Conservation (phyloP, 2,329 filamentous ascomycete species). For the Fonsecaea monophora region DNA sequence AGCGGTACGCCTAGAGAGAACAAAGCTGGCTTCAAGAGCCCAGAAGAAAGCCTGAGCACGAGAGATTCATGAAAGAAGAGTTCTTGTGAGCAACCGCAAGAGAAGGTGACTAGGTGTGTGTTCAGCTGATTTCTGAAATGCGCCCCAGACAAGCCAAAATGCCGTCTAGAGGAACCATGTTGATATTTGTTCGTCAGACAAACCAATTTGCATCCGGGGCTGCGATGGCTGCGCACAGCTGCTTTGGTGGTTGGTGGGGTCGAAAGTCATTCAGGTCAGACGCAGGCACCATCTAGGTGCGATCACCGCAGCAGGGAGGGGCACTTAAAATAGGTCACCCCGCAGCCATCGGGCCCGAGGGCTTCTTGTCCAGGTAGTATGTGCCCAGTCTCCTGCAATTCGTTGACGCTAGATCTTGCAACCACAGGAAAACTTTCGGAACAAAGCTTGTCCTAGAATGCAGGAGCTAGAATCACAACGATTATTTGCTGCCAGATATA, state of each 20-base stretch:
- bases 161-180: not conserved
- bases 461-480: not conserved
- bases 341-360: not conserved
- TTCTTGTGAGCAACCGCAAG: not conserved
- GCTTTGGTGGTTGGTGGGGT: conserved; percentile 1
- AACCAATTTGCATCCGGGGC: not conserved
- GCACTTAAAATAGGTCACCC: conserved; percentile 1
- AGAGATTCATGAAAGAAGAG: not conserved
- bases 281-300: not conserved
- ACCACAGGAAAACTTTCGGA: not conserved
- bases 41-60: not conserved
- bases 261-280: not conserved
- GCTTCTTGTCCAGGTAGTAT: not conserved
- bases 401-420: not conserved
- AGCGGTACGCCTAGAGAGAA: too few relatives aligned
- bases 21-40: not conserved
- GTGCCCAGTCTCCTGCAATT: not conserved
- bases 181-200: not conserved
- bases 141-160: not conserved
- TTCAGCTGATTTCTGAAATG: conserved; percentile 18
- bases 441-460: not conserved
- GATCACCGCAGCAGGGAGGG: not conserved
- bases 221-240: not conserved
- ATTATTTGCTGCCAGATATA: not conserved
- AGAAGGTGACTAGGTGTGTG: conserved; percentile 10